Evolutionary conservation across 2,329 filamentous ascomycete species (phyloP).

Genomic region (Sclerotinia glacialis): DNA sequence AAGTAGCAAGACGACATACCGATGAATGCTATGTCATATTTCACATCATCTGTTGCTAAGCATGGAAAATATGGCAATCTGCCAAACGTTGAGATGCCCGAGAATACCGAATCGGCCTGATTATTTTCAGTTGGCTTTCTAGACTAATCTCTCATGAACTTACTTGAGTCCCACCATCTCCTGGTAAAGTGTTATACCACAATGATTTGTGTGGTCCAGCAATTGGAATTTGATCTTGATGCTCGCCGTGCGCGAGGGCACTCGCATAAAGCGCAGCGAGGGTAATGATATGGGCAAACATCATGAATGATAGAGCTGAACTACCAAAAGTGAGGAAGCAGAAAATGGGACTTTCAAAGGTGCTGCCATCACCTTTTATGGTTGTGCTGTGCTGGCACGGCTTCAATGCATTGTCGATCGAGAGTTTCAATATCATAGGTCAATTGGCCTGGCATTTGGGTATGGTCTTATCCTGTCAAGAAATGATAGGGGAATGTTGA

Average conservation of each 20-base stretch:
- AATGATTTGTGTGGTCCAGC: constrained; percentile 67
- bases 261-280: constrained; percentile 41
- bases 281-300: constrained; percentile 34
- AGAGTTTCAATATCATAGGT: not conserved
- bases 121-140: constrained; percentile 23
- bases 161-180: constrained; percentile 81
- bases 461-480: constrained; percentile 14
- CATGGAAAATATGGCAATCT: constrained; percentile 76
- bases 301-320: constrained; percentile 24
- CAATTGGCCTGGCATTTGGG: not conserved
- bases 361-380: constrained; percentile 6
- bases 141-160: constrained; percentile 27
- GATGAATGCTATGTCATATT: constrained; percentile 83
- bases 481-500: not conserved
- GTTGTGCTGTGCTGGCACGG: constrained; percentile 1
- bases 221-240: constrained; percentile 56
- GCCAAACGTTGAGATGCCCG: constrained; percentile 82
- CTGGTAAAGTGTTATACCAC: constrained; percentile 81
- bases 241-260: constrained; percentile 91
- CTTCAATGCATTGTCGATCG: constrained; percentile 13
- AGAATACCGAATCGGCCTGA: constrained; percentile 83
- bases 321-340: constrained; percentile 7
- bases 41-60: constrained; percentile 63
- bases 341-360: not conserved
- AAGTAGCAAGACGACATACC: constrained; percentile 47